Evolutionary conservation across 1,284 basidiomycete genomes (phyloP), one percentile per base, ranked within the genome.

Genomic region (Ceratobasidium sp.): DNA sequence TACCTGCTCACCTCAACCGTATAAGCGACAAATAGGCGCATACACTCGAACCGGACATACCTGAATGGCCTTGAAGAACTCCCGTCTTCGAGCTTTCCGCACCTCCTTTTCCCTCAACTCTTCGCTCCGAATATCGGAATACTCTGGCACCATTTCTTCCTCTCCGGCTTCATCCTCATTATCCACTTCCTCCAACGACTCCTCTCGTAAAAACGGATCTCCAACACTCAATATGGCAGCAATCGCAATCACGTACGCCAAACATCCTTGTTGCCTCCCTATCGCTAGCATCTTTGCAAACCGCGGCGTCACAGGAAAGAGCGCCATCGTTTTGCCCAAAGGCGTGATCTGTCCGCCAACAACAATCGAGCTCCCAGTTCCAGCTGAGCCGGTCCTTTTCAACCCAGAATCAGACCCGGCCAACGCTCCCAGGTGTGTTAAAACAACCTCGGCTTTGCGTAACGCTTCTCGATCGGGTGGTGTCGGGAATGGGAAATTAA

Each of bases 401-500:
- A 66, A 85, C 80, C 61, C 85, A 85, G 51, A 83, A 85, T 49
- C 44, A 12, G 73, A 61, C 3, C 87, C 83, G 60, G 89, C 88
- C 63, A 98, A 87, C 0, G 98, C 98, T 15, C 97, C 97, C 3
- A 99, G 90, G 82, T 95, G 90, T 20, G 88, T 90, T 49, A 99
- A 88, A 2, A 93, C 88, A 58, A 89, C 91, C 85, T 99, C 97
- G 0, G 98, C 97, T 82, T 93, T 93, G 76, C 88, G 89, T 40
- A 99, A 87, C 12, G 92, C 90, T 3, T 85, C 82, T n/a, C 94
- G 90, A 84, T 99, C 95, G 0, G 98, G 98, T 10, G 97, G 93
- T 0, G 98, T 99, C 0, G 98, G 98, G 87, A 99, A 99, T 12
- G 98, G 98, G 85, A 99, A 99, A 86, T 99, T 98, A 82, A 95